Percentiles rank a stretch among this genome's conserved stretches.
Evolutionary conservation across 2,329 filamentous ascomycete species (phyloP).

Genomic region (Polychaeton citri): DNA sequence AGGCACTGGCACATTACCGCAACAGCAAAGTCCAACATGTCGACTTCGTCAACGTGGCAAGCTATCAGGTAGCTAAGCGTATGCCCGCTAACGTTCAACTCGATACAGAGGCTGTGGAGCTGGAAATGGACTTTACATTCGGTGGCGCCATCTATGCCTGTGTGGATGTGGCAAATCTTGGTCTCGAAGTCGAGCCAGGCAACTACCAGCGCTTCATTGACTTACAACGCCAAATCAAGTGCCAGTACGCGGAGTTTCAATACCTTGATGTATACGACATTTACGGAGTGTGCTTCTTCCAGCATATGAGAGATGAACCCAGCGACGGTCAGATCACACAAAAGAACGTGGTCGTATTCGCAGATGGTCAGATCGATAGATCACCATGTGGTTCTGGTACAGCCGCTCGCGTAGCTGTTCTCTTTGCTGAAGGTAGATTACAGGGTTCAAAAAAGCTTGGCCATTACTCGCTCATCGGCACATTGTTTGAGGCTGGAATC

Average conservation of each 20-base stretch:
- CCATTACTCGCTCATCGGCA: conserved; percentile 3
- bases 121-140: conserved; percentile 3
- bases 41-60: conserved; percentile 7
- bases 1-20: conserved; percentile 1
- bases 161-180: conserved; percentile 2
- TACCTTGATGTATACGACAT: conserved; percentile 3
- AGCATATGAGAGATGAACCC: conserved; percentile 1
- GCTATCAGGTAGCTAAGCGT: conserved; percentile 2
- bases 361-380: conserved; percentile 35
- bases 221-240: conserved; percentile 4
- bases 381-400: conserved; percentile 22
- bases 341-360: conserved; percentile 15
- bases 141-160: conserved; percentile 4
- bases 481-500: background rate
- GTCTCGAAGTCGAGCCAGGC: conserved; percentile 1
- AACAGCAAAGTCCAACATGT: conserved; percentile 2
- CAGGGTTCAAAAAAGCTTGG: conserved; percentile 1
- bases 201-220: conserved; percentile 4
- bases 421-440: conserved; percentile 1
- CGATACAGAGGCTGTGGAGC: background rate
- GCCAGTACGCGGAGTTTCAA: background rate
- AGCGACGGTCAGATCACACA: conserved; percentile 1
- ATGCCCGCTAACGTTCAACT: background rate
- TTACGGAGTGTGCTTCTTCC: conserved; percentile 6
- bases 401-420: conserved; percentile 16